Conservation (phyloP, 257 asterid species). For the Solanum appendiculatum region DNA sequence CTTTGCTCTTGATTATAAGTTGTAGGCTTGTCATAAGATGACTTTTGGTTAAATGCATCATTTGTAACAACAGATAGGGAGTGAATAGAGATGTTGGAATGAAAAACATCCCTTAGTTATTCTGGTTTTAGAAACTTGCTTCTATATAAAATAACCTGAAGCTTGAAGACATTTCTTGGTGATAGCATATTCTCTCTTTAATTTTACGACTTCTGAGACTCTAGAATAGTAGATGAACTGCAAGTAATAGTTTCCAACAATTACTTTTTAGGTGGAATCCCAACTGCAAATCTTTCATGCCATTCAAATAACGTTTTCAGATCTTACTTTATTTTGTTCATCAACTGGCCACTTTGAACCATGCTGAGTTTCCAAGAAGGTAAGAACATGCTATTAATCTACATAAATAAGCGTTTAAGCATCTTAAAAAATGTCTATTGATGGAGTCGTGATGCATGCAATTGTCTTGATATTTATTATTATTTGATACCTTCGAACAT, state of each 20-base stretch:
- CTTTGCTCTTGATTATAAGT: not conserved
- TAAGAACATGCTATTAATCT: not conserved
- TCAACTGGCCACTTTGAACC: not conserved
- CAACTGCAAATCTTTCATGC: not conserved
- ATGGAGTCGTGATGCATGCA: not conserved
- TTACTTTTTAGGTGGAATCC: not conserved
- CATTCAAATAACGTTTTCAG: not conserved
- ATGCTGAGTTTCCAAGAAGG: not conserved
- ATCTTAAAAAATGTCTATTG: not conserved
- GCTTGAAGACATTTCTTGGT: not conserved
- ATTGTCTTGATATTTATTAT: too few relatives aligned
- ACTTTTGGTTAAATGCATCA: not conserved
- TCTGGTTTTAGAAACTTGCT: not conserved
- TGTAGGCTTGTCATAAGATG: not conserved
- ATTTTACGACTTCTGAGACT: not conserved
- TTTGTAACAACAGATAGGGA: not conserved
- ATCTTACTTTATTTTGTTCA: not conserved
- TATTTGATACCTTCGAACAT: too few relatives aligned
- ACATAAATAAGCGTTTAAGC: not conserved
- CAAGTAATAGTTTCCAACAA: not conserved
- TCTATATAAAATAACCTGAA: not conserved
- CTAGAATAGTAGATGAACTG: too few relatives aligned
- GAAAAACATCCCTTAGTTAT: not conserved
- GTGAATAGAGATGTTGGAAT: not conserved
- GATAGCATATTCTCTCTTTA: not conserved